Conservation (phyloP, 202 grass and related monocot species). For the Setaria italica region DNA sequence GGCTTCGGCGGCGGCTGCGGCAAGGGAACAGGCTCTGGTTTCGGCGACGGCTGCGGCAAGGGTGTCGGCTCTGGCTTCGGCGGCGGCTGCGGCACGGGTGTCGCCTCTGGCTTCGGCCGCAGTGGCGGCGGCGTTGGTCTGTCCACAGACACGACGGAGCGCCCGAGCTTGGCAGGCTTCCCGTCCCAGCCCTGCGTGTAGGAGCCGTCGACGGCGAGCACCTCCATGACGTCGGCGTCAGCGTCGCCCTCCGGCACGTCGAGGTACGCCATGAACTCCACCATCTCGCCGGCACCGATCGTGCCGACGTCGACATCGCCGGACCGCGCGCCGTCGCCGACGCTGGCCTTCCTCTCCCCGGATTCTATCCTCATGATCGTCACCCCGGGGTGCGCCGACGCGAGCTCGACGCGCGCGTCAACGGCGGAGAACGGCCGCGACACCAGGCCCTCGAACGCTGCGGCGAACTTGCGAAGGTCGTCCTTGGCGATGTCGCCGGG, state of each 20-base stretch:
- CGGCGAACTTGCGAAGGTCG: not conserved
- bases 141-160: not conserved
- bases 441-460: not conserved
- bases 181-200: slow-evolving; percentile 37
- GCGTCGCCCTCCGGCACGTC: slow-evolving; percentile 31
- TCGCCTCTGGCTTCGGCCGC: too few relatives aligned
- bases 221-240: not conserved
- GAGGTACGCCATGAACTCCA: slow-evolving; percentile 14
- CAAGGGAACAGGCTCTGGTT: too few relatives aligned
- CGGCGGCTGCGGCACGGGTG: too few relatives aligned
- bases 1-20: too few relatives aligned
- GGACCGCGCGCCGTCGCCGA: not conserved
- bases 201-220: not conserved
- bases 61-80: too few relatives aligned
- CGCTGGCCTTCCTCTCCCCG: not conserved
- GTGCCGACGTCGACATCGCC: not conserved
- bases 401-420: not conserved
- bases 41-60: too few relatives aligned
- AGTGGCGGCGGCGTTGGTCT: too few relatives aligned
- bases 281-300: not conserved
- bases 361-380: not conserved
- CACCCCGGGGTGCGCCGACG: not conserved
- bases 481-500: not conserved
- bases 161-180: not conserved
- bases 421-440: not conserved